These are phyloP conservation scores for Tricholoma saponaceum DNA, from an alignment of 768 basidiomycete species.

Conservation along the genomic window DNA sequence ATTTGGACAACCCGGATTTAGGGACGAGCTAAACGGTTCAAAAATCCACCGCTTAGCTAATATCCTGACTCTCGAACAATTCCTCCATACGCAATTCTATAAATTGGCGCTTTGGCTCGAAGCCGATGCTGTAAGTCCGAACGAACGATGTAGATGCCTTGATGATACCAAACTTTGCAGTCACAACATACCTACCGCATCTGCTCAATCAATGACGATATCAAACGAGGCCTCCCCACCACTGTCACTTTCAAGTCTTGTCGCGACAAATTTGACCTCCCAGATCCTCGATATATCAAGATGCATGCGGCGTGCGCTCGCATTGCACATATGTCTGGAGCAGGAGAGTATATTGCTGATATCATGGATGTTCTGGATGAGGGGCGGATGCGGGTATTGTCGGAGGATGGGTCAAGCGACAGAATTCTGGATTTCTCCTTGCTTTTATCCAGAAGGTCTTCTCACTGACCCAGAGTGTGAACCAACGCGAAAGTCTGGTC, in stretches of 20 bases:
- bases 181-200: not conserved
- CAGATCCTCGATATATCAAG: not conserved
- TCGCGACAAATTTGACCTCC: not conserved
- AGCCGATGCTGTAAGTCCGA: not conserved
- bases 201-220: not conserved
- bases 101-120: not conserved
- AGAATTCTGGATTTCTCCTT: not conserved
- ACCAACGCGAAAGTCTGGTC: conserved; percentile 9
- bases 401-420: not conserved
- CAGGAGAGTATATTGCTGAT: not conserved
- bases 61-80: not conserved
- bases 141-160: not conserved
- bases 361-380: not conserved
- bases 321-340: not conserved
- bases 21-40: not conserved
- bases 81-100: not conserved
- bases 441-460: conserved; percentile 6
- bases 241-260: not conserved
- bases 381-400: not conserved
- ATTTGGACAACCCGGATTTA: not conserved
- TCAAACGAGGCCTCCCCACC: not conserved
- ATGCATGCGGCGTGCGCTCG: not conserved
- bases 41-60: not conserved
- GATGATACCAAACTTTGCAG: not conserved
- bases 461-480: conserved; percentile 9